Percentiles rank a stretch among this genome's conserved stretches.
Evolutionary conservation across 2,329 filamentous ascomycete genomes (phyloP).

Genomic region (Acrodontium crateriforme): DNA sequence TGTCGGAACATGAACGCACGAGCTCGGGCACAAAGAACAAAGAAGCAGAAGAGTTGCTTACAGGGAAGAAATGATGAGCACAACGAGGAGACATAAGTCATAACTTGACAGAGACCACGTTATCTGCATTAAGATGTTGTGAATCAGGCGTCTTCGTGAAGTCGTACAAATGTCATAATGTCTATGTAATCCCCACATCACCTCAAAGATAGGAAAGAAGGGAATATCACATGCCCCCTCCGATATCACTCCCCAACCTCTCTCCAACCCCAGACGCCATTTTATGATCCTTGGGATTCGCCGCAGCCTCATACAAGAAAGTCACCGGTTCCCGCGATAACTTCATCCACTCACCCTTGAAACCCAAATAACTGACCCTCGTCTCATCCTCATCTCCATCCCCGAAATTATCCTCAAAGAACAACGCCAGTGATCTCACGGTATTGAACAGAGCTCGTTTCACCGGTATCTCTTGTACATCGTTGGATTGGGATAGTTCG

Average conservation of each 20-base stretch:
- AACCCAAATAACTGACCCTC: constrained; percentile 68
- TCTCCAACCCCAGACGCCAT: constrained; percentile 25
- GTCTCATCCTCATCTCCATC: constrained; percentile 65
- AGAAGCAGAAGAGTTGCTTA: constrained; percentile 31
- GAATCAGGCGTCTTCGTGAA: no score
- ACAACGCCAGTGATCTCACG: constrained; percentile 68
- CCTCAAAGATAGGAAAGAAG: no score
- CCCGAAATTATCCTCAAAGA: constrained; percentile 83
- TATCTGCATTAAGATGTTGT: no score
- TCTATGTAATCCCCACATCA: no score
- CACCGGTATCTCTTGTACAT: constrained; percentile 77
- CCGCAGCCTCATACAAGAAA: constrained; percentile 85
- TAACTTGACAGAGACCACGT: no score
- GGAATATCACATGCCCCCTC: no score
- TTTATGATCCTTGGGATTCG: constrained; percentile 79
- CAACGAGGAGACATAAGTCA: no score
- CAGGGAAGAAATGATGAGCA: constrained; percentile 14
- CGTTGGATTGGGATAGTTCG: constrained; percentile 59
- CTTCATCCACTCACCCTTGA: constrained; percentile 88
- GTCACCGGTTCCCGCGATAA: constrained; percentile 69
- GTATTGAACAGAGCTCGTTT: constrained; percentile 80
- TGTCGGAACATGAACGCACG: constrained; percentile 27
- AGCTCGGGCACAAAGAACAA: constrained; percentile 32
- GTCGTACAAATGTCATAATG: no score
- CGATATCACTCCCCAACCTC: constrained; percentile 19